Conservation (phyloP, 176 grass and related monocot genomes). For the Hsuehochloa calcarea region DNA sequence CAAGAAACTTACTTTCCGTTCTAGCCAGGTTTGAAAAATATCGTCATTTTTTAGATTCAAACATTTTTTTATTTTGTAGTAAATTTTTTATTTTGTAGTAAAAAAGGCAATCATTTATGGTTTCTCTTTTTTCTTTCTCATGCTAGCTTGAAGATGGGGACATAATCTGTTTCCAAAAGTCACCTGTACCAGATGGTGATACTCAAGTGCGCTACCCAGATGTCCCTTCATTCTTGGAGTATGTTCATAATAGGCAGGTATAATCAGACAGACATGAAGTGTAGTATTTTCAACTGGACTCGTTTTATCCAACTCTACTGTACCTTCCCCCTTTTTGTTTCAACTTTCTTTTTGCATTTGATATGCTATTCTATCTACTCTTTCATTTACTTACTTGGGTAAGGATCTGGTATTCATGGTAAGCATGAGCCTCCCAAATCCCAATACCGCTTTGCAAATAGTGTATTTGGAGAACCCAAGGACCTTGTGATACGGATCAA, state of each 20-base stretch:
- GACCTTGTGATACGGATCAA: too few species aligned
- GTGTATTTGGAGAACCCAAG: neutral
- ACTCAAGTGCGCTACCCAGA: slow-evolving; percentile 74
- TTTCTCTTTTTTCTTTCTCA: slow-evolving; percentile 5
- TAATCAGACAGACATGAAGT: slow-evolving; percentile 23
- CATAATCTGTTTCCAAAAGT: slow-evolving; percentile 83
- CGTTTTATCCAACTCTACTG: slow-evolving; percentile 11
- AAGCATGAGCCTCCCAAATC: slow-evolving; percentile 15
- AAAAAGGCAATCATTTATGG: neutral
- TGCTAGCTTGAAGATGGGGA: slow-evolving; percentile 92
- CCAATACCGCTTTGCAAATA: neutral
- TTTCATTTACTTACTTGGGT: slow-evolving; percentile 14
- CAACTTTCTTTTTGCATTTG: neutral
- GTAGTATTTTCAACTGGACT: slow-evolving; percentile 4
- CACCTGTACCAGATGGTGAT: slow-evolving; percentile 37
- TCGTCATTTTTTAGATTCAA: slow-evolving; percentile 6
- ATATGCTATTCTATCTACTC: neutral
- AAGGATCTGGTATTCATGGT: slow-evolving; percentile 15
- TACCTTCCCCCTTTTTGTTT: neutral
- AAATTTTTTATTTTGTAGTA: neutral
- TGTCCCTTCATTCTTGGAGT: slow-evolving; percentile 94
- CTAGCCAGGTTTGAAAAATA: slow-evolving; percentile 64
- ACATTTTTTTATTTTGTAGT: neutral
- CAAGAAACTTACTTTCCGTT: slow-evolving; percentile 76
- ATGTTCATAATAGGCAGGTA: slow-evolving; percentile 99